A percentile compares a stretch with the other conserved stretches of the same genome.
phyloP scores from a whole-genome alignment of 495 filamentous ascomycete species.

The Aspergillus sclerotiicarbonarius region DNA sequence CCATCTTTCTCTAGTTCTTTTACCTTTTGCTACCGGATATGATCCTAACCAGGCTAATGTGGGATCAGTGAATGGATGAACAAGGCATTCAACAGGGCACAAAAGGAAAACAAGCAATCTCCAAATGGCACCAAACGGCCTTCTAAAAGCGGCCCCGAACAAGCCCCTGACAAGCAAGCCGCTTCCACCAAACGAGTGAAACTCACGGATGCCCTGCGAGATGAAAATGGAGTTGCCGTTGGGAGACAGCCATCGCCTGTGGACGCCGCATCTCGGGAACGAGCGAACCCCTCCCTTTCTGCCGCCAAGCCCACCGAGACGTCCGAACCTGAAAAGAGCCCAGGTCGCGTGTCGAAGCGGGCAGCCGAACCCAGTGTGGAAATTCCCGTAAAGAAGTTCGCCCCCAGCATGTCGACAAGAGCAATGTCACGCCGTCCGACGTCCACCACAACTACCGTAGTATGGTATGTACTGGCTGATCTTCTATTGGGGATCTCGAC shows the following conservation, averaged over 20 bases:
- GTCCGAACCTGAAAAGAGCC: slow-evolving; percentile 5
- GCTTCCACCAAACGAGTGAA: slow-evolving; percentile 27
- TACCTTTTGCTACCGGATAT: neutral
- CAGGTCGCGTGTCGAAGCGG: neutral
- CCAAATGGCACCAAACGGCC: slow-evolving; percentile 16
- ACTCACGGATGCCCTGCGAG: slow-evolving; percentile 34
- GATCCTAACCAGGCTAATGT: slow-evolving; percentile 6
- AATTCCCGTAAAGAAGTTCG: slow-evolving; percentile 32
- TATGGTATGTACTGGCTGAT: slow-evolving; percentile 19
- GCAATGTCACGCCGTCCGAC: slow-evolving; percentile 27
- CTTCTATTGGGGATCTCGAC: neutral
- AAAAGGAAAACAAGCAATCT: slow-evolving; percentile 10
- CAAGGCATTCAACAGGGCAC: slow-evolving; percentile 28
- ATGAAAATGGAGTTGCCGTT: slow-evolving; percentile 8
- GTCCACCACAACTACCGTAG: slow-evolving; percentile 12
- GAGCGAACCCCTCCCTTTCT: slow-evolving; percentile 3
- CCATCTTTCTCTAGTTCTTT: no score
- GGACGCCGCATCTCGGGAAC: slow-evolving; percentile 1
- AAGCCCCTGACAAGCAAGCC: neutral
- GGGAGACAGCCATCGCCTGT: slow-evolving; percentile 3
- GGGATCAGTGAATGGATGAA: slow-evolving; percentile 35
- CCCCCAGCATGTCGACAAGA: slow-evolving; percentile 28
- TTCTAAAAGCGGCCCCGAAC: slow-evolving; percentile 7
- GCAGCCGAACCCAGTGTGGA: slow-evolving; percentile 17
- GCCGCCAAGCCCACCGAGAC: neutral